These are phyloP conservation scores for Hanseniaspora occidentalis DNA, from an alignment of 805 yeast species.

Conservation along the genomic window DNA sequence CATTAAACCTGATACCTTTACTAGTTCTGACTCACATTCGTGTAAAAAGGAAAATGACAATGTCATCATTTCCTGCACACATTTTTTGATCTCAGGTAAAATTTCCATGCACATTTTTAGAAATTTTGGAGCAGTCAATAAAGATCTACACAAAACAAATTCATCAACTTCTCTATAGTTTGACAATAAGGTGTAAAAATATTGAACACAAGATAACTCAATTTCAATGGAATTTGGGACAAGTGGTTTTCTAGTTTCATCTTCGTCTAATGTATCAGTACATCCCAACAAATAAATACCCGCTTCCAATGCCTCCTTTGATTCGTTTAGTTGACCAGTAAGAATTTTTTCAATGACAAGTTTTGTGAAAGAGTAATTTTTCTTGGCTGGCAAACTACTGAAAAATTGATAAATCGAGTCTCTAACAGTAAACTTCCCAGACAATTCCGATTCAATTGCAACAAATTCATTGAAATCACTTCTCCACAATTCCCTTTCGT, in stretches of 20 bases:
- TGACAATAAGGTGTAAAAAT: slow-evolving; percentile 14
- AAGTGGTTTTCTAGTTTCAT: slow-evolving; percentile 7
- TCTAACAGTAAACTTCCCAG: slow-evolving; percentile 42
- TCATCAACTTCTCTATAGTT: slow-evolving; percentile 16
- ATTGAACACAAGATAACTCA: slow-evolving; percentile 13
- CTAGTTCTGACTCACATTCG: slow-evolving; percentile 19
- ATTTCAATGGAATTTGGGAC: slow-evolving; percentile 2
- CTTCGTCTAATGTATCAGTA: slow-evolving; percentile 12
- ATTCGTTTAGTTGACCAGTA: slow-evolving; percentile 3
- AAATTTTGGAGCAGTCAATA: slow-evolving; percentile 43
- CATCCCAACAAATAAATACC: slow-evolving; percentile 15
- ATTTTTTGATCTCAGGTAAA: slow-evolving; percentile 20
- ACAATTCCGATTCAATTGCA: slow-evolving; percentile 60
- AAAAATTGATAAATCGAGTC: slow-evolving; percentile 48
- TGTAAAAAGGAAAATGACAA: slow-evolving; percentile 16
- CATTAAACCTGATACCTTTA: slow-evolving; percentile 29
- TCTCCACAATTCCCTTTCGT: slow-evolving; percentile 34
- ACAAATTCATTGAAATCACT: slow-evolving; percentile 59
- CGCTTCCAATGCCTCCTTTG: slow-evolving; percentile 12
- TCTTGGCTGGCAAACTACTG: slow-evolving; percentile 30
- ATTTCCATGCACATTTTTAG: slow-evolving; percentile 37
- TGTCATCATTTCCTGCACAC: slow-evolving; percentile 21
- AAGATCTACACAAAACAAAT: slow-evolving; percentile 35
- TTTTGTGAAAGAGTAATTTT: slow-evolving; percentile 3
- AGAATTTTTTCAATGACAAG: slow-evolving; percentile 1